phyloP scores from a whole-genome alignment of 768 basidiomycete genomes.

The Psilocybe azurescens region DNA sequence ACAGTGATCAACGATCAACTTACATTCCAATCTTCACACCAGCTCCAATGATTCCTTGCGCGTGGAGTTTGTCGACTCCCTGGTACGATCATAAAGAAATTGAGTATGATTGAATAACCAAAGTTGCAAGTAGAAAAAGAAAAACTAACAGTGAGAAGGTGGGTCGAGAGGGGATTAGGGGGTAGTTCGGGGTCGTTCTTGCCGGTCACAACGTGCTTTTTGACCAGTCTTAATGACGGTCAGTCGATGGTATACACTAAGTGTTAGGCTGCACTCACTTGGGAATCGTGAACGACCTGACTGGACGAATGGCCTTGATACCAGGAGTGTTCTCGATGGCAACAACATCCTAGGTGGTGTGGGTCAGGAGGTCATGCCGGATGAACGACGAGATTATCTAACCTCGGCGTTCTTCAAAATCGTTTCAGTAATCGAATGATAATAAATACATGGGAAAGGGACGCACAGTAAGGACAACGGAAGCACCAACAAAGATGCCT shows the following conservation, averaged over 20 bases:
- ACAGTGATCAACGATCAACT: slow-evolving; percentile 17
- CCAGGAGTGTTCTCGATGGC: slow-evolving; percentile 51
- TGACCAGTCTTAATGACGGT: slow-evolving; percentile 30
- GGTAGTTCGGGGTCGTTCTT: slow-evolving; percentile 43
- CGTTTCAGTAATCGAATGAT: background rate
- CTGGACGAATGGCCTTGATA: slow-evolving; percentile 59
- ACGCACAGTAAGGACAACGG: slow-evolving; percentile 50
- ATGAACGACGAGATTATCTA: background rate
- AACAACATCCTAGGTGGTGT: slow-evolving; percentile 43
- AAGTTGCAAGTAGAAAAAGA: background rate
- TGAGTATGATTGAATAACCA: background rate
- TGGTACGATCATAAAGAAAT: slow-evolving; percentile 22
- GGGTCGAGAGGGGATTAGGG: slow-evolving; percentile 50
- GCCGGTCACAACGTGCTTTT: slow-evolving; percentile 40
- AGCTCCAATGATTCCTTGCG: slow-evolving; percentile 63
- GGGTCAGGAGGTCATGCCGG: background rate
- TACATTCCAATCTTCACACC: slow-evolving; percentile 73
- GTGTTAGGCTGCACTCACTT: slow-evolving; percentile 1
- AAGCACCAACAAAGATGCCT: slow-evolving; percentile 66
- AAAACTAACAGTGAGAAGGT: slow-evolving; percentile 51
- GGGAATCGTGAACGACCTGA: slow-evolving; percentile 45
- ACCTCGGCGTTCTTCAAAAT: slow-evolving; percentile 25
- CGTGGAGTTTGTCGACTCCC: slow-evolving; percentile 70
- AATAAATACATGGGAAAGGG: background rate
- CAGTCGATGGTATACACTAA: too few species aligned